Conservation (phyloP, 1,284 basidiomycete genomes). For the Irpex rosettiformis region DNA sequence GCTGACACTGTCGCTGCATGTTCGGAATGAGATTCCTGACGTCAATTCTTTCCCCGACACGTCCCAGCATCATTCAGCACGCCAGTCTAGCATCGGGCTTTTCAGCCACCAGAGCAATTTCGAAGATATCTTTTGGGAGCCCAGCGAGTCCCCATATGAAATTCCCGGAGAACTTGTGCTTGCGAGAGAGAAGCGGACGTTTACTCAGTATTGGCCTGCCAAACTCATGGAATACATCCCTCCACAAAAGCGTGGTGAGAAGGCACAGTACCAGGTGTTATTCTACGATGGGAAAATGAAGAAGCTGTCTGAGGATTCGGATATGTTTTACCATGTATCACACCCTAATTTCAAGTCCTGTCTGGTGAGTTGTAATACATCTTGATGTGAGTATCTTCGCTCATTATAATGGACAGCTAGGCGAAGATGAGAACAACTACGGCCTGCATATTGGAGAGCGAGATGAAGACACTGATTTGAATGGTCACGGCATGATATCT, state of each 20-base stretch:
- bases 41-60: background rate
- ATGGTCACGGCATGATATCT: slow-evolving; percentile 17
- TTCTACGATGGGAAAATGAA: slow-evolving; percentile 51
- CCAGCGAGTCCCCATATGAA: slow-evolving; percentile 42
- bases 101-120: background rate
- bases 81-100: background rate
- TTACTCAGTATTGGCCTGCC: slow-evolving; percentile 62
- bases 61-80: slow-evolving; percentile 5
- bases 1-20: slow-evolving; percentile 24
- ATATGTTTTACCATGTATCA: slow-evolving; percentile 52
- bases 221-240: slow-evolving; percentile 50
- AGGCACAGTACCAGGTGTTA: slow-evolving; percentile 43
- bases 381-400: slow-evolving; percentile 5
- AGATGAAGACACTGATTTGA: slow-evolving; percentile 36
- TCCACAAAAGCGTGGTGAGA: slow-evolving; percentile 33
- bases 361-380: slow-evolving; percentile 36
- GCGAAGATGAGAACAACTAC: slow-evolving; percentile 47
- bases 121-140: slow-evolving; percentile 17
- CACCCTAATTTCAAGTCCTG: slow-evolving; percentile 59
- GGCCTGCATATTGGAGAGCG: slow-evolving; percentile 44
- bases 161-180: slow-evolving; percentile 68
- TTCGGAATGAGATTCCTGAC: slow-evolving; percentile 4
- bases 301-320: slow-evolving; percentile 33
- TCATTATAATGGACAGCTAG: slow-evolving; percentile 37
- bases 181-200: slow-evolving; percentile 39